phyloP scores from a whole-genome alignment of 768 basidiomycete genomes.

The Boletus speciosus region DNA sequence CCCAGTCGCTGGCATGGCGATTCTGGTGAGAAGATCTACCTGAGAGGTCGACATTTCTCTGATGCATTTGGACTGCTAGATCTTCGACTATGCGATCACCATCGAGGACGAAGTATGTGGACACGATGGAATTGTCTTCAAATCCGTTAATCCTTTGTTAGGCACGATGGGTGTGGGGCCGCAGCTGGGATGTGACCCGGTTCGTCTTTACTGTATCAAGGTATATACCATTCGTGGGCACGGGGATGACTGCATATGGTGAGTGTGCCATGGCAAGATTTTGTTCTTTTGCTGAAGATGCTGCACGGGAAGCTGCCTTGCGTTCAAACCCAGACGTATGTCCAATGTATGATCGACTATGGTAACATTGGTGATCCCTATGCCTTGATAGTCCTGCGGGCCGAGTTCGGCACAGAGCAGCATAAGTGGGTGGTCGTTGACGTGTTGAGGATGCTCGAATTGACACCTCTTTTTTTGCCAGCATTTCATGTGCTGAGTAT shows the following conservation, averaged over 20 bases:
- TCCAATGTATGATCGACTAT: not conserved
- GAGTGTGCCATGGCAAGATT: not conserved
- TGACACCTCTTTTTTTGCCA: not conserved
- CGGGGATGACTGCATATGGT: not conserved
- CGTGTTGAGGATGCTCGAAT: not conserved
- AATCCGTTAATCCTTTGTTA: no score
- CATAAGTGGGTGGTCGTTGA: slow-evolving; percentile 1
- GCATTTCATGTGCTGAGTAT: slow-evolving; percentile 4
- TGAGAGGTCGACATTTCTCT: no score
- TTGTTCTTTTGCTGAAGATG: not conserved
- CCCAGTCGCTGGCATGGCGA: no score
- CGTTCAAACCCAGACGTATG: not conserved
- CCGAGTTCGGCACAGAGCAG: not conserved
- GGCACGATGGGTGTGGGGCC: no score
- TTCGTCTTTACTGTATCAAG: no score
- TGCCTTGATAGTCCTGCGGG: slow-evolving; percentile 1
- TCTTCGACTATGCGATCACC: no score
- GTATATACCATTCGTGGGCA: no score
- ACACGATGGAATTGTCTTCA: no score
- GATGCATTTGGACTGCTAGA: no score
- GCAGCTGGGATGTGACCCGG: no score
- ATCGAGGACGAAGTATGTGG: no score
- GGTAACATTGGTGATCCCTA: not conserved
- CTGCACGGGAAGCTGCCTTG: not conserved
- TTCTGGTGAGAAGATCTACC: no score